Evolutionary conservation across 2,329 filamentous ascomycete genomes (phyloP), one percentile per base, ranked within the genome.

Genomic region (Exophiala viscosa): DNA sequence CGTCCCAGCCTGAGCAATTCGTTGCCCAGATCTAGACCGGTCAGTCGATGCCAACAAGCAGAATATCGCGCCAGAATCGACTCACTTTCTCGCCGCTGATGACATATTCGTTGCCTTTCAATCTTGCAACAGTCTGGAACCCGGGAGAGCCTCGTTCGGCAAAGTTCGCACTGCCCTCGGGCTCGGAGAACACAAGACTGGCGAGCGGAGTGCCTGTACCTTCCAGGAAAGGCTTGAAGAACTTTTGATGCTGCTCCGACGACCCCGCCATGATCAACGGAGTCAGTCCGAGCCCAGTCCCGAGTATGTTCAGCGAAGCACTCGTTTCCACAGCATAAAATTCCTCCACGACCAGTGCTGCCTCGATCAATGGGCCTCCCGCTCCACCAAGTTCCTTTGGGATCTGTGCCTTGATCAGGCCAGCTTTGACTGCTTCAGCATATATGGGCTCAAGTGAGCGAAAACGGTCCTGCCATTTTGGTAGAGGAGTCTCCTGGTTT

Each of bases 1-100:
- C 70, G 52, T 81, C 78, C 78, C 77, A 82, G 11, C 79, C 78
- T 0, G 70, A 73, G 46, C 69, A 71, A 60, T 80, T 82, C 1
- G 77, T 79, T 9, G 78, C 75, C 78, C 79, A 82, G 35, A 79
- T 66, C 73, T 76, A 48, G 35, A 2, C 1, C 17, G 9, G 17
- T 50, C 34, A 52, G 42, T 35, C 7, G 32, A 38, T n/a, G 20
- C 3, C 18, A 3, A 8, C n/a, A 14, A 15, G 18, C 10, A 5
- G 32, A 15, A 5, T 1, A 44, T 28, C 8, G 23, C 5, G 23
- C 23, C 43, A 23, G 20, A 4, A 11, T 20, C 9, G 8, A 11
- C 43, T 38, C 36, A 73, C 72, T 72, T 82, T 80, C 58, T 81
- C 78, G 2, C 79, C 79, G 59, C 74, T 75, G 20, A 82, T 59